These are phyloP conservation scores for Colletotrichum camelliae DNA, from an alignment of 2,329 filamentous ascomycete species.

Conservation along the genomic window DNA sequence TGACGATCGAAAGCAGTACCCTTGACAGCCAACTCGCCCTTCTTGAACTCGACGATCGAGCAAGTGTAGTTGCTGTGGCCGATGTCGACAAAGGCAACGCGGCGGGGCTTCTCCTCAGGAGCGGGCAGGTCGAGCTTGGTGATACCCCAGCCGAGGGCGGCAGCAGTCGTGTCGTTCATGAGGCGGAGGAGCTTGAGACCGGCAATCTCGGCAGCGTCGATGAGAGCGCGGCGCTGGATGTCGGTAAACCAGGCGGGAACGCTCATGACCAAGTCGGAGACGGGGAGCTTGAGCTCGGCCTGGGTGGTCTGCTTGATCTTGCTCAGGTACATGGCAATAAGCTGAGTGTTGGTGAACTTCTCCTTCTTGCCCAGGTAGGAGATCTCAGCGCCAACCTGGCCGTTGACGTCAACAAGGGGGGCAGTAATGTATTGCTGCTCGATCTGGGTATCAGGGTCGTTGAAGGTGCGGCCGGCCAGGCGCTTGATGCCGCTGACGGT, in stretches of 20 bases:
- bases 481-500: slow-evolving; percentile 93
- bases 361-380: slow-evolving; percentile 94
- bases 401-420: slow-evolving; percentile 85
- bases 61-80: slow-evolving; percentile 96
- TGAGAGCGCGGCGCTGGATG: slow-evolving; percentile 83
- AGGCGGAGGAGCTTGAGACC: slow-evolving; percentile 91
- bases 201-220: slow-evolving; percentile 92
- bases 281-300: slow-evolving; percentile 86
- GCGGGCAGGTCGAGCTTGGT: slow-evolving; percentile 93
- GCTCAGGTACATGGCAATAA: slow-evolving; percentile 93
- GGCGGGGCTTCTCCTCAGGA: slow-evolving; percentile 88
- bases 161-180: slow-evolving; percentile 98
- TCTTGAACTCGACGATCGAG: slow-evolving; percentile 94
- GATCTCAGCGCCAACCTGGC: slow-evolving; percentile 94
- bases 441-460: slow-evolving; percentile 89
- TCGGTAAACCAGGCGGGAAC: slow-evolving; percentile 98
- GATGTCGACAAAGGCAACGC: slow-evolving; percentile 92
- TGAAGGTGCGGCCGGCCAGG: slow-evolving; percentile 83
- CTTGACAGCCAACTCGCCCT: slow-evolving; percentile 95
- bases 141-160: slow-evolving; percentile 95
- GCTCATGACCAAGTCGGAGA: slow-evolving; percentile 92
- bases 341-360: slow-evolving; percentile 91
- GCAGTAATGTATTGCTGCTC: slow-evolving; percentile 93
- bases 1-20: slow-evolving; percentile 91
- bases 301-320: slow-evolving; percentile 91